Evolutionary conservation across 129 eudicot genomes (phyloP), one percentile per base, ranked within the genome.

Genomic region (Flaveria linearis): DNA sequence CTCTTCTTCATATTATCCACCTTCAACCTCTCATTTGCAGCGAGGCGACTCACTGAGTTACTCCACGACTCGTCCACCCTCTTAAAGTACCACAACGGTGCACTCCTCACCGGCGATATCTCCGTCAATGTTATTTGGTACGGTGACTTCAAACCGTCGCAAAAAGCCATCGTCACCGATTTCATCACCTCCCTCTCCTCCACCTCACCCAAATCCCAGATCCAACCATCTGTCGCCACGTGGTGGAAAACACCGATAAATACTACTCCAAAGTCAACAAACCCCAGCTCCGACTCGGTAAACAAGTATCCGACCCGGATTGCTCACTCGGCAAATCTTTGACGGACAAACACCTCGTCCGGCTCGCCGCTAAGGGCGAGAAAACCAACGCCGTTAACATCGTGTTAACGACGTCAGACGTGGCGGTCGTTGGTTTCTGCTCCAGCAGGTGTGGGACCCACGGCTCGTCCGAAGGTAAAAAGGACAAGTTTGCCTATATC

Each of bases 201-300:
- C 0, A 1, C 82, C n/a, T 85, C 55, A 62, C 69, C 0, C 20
- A 22, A 83, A 0, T 17, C 91, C 3, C 60, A 72, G 2, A 60
- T 55, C 56, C 80, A 84, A 16, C 97, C 96, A 4, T 87, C 97
- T 1, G 97, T 92, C 25, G 85, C 89, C 79, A 52, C 88, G 28
- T 92, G 97, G 97, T 92, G 97, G 97, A 85, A 87, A 39, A 81
- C 14, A 87, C 88, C 2, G 86, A 84, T 3, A 92, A 88, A 50
- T 92, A 92, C 78, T 84, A 74, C 82, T 72, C 84, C 23, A 78
- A 81, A 61, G 45, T 80, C 2, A 74, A 65, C 3, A 80, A 55
- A 45, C 79, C 68, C 16, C 20, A 83, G 0, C 78, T 92, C 7
- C 30, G 46, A 25, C 63, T 92, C 41, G 90, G 89, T 3, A 84